phyloP scores from a whole-genome alignment of 2,329 filamentous ascomycete genomes.

The Colletotrichum sansevieriae region DNA sequence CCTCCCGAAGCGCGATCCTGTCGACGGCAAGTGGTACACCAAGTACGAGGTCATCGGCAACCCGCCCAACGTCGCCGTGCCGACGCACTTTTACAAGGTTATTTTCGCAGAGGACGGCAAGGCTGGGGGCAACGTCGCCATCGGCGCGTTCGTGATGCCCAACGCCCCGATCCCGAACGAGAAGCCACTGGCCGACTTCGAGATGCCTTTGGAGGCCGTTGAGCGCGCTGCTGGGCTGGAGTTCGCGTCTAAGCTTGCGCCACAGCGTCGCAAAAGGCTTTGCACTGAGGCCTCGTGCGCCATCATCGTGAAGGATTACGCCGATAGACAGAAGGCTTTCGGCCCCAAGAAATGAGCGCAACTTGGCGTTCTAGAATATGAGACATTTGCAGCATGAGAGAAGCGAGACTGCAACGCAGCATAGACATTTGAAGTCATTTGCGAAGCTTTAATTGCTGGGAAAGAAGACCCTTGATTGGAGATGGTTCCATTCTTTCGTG shows the following conservation, averaged over 20 bases:
- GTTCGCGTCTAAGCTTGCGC: conserved; percentile 85
- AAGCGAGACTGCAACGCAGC: background rate
- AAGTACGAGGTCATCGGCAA: conserved; percentile 95
- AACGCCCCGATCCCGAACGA: conserved; percentile 90
- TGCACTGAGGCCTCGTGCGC: conserved; percentile 90
- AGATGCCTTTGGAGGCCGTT: conserved; percentile 92
- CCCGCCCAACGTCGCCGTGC: conserved; percentile 94
- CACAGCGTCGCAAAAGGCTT: conserved; percentile 79
- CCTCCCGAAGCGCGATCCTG: conserved; percentile 83
- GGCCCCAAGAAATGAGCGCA: conserved; percentile 50
- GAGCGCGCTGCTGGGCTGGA: conserved; percentile 93
- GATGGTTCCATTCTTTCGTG: conserved; percentile 25
- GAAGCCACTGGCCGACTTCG: conserved; percentile 90
- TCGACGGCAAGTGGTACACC: conserved; percentile 95
- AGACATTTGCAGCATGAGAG: background rate
- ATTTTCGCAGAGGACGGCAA: conserved; percentile 92
- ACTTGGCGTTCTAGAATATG: background rate
- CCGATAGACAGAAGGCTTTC: conserved; percentile 71
- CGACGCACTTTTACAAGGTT: conserved; percentile 99
- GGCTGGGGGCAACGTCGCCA: conserved; percentile 79
- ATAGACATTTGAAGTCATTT: background rate
- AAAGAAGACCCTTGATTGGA: background rate
- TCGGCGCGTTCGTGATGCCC: conserved; percentile 95
- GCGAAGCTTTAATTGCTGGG: background rate
- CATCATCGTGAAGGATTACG: conserved; percentile 85